These are phyloP conservation scores for Lycium barbarum DNA, from an alignment of 257 asterid genomes.

Conservation along the genomic window DNA sequence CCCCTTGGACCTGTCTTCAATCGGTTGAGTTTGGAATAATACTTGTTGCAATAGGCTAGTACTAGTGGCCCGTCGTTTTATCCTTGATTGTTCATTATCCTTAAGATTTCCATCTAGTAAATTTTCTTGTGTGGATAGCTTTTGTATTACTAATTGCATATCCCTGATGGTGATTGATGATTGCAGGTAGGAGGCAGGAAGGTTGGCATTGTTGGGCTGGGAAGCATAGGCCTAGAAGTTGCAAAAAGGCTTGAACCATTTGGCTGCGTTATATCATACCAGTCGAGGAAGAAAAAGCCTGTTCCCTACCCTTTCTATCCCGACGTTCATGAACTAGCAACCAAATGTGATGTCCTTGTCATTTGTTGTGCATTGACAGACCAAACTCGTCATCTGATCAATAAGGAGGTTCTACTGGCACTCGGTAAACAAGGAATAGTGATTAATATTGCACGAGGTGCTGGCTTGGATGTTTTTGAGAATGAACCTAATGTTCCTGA, in stretches of 20 bases:
- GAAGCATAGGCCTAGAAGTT: conserved; percentile 76
- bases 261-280: conserved; percentile 61
- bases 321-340: conserved; percentile 51
- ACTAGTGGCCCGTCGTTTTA: neutral
- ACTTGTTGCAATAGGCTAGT: neutral
- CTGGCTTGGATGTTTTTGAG: conserved; percentile 53
- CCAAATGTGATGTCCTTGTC: conserved; percentile 53
- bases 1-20: neutral
- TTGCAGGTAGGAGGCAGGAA: conserved; percentile 67
- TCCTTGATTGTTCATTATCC: neutral
- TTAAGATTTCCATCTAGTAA: neutral
- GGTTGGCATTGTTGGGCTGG: conserved; percentile 84
- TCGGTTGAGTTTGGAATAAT: neutral
- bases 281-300: conserved; percentile 60
- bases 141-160: neutral
- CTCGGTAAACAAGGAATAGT: conserved; percentile 71
- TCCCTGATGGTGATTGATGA: neutral
- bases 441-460: conserved; percentile 69
- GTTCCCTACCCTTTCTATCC: conserved; percentile 49
- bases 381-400: conserved; percentile 72
- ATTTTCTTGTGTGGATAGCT: neutral
- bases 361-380: conserved; percentile 67
- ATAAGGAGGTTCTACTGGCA: conserved; percentile 57
- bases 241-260: conserved; percentile 80
- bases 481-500: conserved; percentile 51